These are phyloP conservation scores for Globisporangium abappressorium DNA, from an alignment of 352 stramenopile genomes.

Conservation along the genomic window DNA sequence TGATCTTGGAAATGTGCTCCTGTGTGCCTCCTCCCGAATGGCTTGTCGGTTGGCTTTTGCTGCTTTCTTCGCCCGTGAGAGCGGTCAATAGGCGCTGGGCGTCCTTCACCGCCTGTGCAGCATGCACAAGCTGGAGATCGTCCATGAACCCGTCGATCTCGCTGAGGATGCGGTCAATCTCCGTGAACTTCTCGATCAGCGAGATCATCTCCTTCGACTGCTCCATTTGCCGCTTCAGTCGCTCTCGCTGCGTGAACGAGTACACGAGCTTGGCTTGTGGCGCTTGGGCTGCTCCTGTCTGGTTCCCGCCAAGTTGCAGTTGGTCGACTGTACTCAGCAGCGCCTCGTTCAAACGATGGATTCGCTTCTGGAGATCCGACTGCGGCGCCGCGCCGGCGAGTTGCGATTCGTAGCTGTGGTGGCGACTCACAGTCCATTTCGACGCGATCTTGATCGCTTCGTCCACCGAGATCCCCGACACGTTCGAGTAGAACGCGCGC, in stretches of 20 bases:
- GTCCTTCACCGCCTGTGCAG: constrained; percentile 36
- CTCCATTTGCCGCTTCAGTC: constrained; percentile 54
- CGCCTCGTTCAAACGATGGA: constrained; percentile 37
- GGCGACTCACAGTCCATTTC: constrained; percentile 32
- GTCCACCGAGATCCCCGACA: constrained; percentile 53
- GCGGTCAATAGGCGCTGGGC: constrained; percentile 35
- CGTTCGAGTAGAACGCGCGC: constrained; percentile 60
- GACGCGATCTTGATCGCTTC: constrained; percentile 56
- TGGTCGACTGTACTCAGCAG: constrained; percentile 48
- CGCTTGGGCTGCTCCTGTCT: not conserved
- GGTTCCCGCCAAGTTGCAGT: constrained; percentile 38
- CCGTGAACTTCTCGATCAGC: constrained; percentile 67
- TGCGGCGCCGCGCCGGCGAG: constrained; percentile 7
- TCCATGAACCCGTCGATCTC: constrained; percentile 48
- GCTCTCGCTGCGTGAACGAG: constrained; percentile 59
- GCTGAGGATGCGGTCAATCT: constrained; percentile 49
- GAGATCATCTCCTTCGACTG: constrained; percentile 58
- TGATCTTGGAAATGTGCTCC: constrained; percentile 33
- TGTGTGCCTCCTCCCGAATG: not conserved
- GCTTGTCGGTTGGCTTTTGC: not conserved
- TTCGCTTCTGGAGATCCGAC: constrained; percentile 50
- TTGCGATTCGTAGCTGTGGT: constrained; percentile 10
- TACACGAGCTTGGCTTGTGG: constrained; percentile 43
- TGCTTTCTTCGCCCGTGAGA: constrained; percentile 19
- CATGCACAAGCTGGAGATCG: constrained; percentile 40